A percentile compares a stretch with the other conserved stretches of the same genome.
Conservation (phyloP, 2,329 filamentous ascomycete genomes). For the Monosporascus sp. region DNA sequence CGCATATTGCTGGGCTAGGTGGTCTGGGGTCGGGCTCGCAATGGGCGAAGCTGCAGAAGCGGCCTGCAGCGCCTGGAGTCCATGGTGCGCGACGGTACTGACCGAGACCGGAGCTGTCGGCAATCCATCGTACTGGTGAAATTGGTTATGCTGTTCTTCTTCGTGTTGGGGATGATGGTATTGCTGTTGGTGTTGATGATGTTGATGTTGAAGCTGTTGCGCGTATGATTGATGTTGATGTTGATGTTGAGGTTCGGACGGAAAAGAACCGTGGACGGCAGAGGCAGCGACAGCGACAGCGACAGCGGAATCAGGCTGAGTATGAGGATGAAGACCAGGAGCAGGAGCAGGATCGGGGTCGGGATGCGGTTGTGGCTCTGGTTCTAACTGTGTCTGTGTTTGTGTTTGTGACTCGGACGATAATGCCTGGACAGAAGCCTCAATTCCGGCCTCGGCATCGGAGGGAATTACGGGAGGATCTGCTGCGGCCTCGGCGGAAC, state of each 20-base stretch:
- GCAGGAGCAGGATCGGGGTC: neutral
- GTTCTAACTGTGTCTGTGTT: neutral
- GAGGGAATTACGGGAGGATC: neutral
- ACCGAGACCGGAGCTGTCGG: conserved; percentile 9
- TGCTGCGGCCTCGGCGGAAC: neutral
- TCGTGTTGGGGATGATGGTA: neutral
- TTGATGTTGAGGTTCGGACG: neutral
- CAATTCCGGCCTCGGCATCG: neutral
- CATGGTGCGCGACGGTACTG: conserved; percentile 23
- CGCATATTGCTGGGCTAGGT: conserved; percentile 26
- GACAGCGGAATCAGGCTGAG: neutral
- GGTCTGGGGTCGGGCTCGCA: conserved; percentile 10
- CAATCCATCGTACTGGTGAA: neutral
- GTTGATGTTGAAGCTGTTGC: neutral
- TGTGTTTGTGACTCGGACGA: neutral
- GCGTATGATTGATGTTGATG: neutral
- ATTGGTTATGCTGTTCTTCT: neutral
- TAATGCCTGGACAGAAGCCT: neutral
- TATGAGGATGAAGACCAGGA: neutral
- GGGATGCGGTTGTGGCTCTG: neutral
- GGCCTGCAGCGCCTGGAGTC: conserved; percentile 23
- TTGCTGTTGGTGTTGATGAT: neutral
- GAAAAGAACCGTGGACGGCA: neutral
- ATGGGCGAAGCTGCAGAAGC: conserved; percentile 16
- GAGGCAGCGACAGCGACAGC: neutral